Conservation (phyloP, 176 grass and related monocot genomes). For the Rhynchospora tenuis region DNA sequence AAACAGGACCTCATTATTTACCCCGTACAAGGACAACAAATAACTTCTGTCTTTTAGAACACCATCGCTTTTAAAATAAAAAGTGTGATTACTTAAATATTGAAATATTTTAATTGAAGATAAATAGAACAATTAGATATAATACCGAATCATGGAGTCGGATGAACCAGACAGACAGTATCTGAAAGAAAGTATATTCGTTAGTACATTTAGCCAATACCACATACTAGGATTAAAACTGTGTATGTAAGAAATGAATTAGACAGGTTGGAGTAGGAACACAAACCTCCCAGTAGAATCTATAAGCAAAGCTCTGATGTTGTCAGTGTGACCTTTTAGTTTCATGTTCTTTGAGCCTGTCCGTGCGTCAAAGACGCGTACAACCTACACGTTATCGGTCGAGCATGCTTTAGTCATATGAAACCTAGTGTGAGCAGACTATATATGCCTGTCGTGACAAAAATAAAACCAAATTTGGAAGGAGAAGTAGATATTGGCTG, state of each 20-base stretch:
- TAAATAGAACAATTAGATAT: not conserved
- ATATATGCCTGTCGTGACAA: not conserved
- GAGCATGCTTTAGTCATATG: not conserved
- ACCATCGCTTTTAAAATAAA: not conserved
- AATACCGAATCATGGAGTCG: conserved; percentile 97
- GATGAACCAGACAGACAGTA: conserved; percentile 92
- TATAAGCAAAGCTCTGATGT: conserved; percentile 83
- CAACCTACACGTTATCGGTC: conserved; percentile 42
- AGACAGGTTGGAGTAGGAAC: conserved; percentile 19
- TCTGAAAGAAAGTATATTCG: conserved; percentile 40
- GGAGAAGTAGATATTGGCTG: not conserved
- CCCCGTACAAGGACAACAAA: not conserved
- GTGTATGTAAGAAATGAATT: conserved; percentile 12
- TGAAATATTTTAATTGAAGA: not conserved
- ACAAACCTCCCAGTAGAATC: conserved; percentile 88
- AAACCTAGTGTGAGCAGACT: not conserved
- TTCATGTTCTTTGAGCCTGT: conserved; percentile 90
- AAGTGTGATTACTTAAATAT: not conserved
- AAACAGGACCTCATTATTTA: not conserved
- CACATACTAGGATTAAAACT: conserved; percentile 5
- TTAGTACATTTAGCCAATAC: not conserved
- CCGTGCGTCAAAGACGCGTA: conserved; percentile 87
- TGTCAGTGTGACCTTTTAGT: conserved; percentile 91
- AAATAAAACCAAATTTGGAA: not conserved
- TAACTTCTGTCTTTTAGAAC: not conserved